Base-by-base conservation (phyloP, 1,139 yeast genomes). In the Insectozyma bohioensis region DNA sequence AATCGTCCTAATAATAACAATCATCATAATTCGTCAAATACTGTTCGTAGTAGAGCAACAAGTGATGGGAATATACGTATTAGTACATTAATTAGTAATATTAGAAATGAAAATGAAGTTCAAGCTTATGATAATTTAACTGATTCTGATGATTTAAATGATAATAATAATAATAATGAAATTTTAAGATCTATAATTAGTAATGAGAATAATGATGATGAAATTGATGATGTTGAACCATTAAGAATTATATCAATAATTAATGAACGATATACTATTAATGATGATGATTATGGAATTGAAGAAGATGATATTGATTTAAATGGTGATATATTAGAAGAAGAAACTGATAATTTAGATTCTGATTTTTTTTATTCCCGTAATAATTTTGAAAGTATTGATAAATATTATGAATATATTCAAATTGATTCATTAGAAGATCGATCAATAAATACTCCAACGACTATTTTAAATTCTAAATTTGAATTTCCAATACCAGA, bases 61-160 rank as follows among this genome's bases (percentile, higher is more conserved):
- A 20, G 21, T 16, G 26, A 21, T 11, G 13, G 18, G 3, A 20
- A 26, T 12, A 26, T 26, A 4, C 15, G 23, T 3, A 23, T 28
- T 3, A 28, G 16, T 17, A 21, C 26, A 26, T 15, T 32, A 33
- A 23, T 30, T 12, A 29, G 34, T 20, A 33, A 34, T 22, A 37
- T 31, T 12, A 16, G 40, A 11, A 32, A 37, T 21, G 40, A 36
- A 24, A 34, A 41, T 23, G 43, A 33, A 23, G 39, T 34, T 4
- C 37, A 32, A 21, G 28, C 19, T 17, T 24, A 34, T 18, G 23
- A 23, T 19, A 9, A 27, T 25, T n/a, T 18, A 25, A 11, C 10
- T 9, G 27, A 26, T 13, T 15, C 17, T 11, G 27, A 24, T 17
- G 18, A 17, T 12, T 3, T 20, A 11, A n/a, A 17, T 11, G 22